Evolutionary conservation across 805 yeast species (phyloP), one percentile per base, ranked within the genome.

Genomic region (Candida tibetensis): DNA sequence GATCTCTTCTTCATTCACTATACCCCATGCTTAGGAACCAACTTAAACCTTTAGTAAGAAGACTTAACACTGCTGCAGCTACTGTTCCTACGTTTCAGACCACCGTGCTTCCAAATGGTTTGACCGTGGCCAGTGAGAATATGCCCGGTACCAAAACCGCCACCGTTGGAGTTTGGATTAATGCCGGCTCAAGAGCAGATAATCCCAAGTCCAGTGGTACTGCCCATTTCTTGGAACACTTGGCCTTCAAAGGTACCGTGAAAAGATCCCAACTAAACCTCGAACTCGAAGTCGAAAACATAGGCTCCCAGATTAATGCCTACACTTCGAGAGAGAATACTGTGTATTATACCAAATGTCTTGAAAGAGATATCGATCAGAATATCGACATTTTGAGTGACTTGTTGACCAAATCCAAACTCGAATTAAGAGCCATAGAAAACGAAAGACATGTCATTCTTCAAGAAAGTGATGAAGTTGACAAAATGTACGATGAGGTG

Each of bases 131-230:
- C 38, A 77, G 95, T 32, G 98, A 93, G 59, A 56, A 73, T 30
- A 79, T 85, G 58, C 98, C 98, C 8, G 82, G 85, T 45, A 82
- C 95, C 5, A 75, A 83, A 50, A 89, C 97, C 30, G 98, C 99
- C 44, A 93, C 99, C 2, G 96, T 93, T 10, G 99, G 98, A 2
- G 91, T 93, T 39, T 95, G 96, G 91, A 89, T 93, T 45, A 96
- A 93, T 64, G 96, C 99, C 28, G 99, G 99, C 2, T 90, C 97
- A 3, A 75, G 99, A 45, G 98, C 98, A 3, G 99, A 93, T 64
- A 83, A 80, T 53, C 79, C 85, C 53, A 74, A 74, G 55, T 89
- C 89, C 51, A 72, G 79, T 36, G 99, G 99, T 33, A 90, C 98
- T 5, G 99, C 99, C 0, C 99, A 93, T 66, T 93, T 93, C 59